Conservation (phyloP, 192 early-diverging fungal genomes). For the Coemansia sp. region DNA sequence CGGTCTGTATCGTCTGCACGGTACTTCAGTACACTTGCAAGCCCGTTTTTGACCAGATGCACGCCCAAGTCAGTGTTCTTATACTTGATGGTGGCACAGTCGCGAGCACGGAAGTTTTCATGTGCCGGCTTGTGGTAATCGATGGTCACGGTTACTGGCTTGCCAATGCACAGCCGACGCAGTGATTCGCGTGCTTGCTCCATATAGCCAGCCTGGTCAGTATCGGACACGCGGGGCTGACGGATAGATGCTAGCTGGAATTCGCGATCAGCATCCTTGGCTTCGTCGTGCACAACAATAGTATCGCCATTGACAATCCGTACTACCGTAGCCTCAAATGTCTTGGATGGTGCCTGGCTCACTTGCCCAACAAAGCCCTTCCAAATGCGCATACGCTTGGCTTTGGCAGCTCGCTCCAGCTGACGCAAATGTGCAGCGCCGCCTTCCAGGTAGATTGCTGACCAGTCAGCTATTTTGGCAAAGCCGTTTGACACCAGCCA, state of each 20-base stretch:
- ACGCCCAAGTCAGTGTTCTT: slow-evolving; percentile 62
- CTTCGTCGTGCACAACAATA: slow-evolving; percentile 51
- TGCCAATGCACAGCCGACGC: slow-evolving; percentile 84
- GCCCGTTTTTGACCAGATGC: slow-evolving; percentile 61
- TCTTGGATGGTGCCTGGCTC: slow-evolving; percentile 7
- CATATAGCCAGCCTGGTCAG: slow-evolving; percentile 75
- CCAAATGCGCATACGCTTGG: slow-evolving; percentile 85
- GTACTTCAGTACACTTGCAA: slow-evolving; percentile 79
- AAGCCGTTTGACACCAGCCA: slow-evolving; percentile 74
- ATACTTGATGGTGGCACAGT: slow-evolving; percentile 80
- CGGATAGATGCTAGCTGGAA: slow-evolving; percentile 62
- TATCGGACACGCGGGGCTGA: slow-evolving; percentile 67
- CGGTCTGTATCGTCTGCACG: slow-evolving; percentile 85
- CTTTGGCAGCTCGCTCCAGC: slow-evolving; percentile 79
- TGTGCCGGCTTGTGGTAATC: slow-evolving; percentile 91
- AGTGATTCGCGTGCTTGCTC: slow-evolving; percentile 88
- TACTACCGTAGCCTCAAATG: slow-evolving; percentile 58
- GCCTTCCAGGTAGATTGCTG: slow-evolving; percentile 66
- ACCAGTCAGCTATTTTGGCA: slow-evolving; percentile 87
- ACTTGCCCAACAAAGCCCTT: slow-evolving; percentile 20
- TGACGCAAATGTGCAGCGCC: slow-evolving; percentile 60
- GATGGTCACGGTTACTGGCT: slow-evolving; percentile 64
- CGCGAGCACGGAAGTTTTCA: slow-evolving; percentile 78
- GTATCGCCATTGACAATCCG: slow-evolving; percentile 62
- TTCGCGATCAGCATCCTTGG: slow-evolving; percentile 53